A percentile compares a stretch with the other conserved stretches of the same genome.
These are phyloP conservation scores for Dothidotthia symphoricarpi DNA, from an alignment of 2,329 filamentous ascomycete genomes.

Conservation along the genomic window DNA sequence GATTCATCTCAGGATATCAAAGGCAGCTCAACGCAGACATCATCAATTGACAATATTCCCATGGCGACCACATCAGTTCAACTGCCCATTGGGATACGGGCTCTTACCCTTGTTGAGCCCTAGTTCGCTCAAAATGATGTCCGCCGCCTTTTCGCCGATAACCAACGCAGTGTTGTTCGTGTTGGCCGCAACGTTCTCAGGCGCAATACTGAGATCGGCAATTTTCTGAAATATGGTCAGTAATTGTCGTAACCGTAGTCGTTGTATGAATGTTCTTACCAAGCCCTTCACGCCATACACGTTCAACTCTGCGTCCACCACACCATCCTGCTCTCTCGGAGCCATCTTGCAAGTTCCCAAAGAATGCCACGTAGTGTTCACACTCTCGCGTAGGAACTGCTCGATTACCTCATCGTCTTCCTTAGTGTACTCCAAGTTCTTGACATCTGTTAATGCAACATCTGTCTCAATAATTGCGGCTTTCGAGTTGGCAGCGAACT, in stretches of 20 bases:
- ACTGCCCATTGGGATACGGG: too few relatives aligned
- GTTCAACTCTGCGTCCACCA: slow-evolving; percentile 28
- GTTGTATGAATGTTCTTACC: slow-evolving; percentile 16
- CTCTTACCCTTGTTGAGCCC: too few relatives aligned
- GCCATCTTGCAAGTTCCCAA: slow-evolving; percentile 37
- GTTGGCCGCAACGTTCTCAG: slow-evolving; percentile 48
- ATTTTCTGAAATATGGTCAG: slow-evolving; percentile 45
- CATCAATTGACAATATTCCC: too few relatives aligned
- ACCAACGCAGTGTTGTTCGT: slow-evolving; percentile 49
- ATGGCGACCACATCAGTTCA: too few relatives aligned
- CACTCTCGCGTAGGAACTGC: slow-evolving; percentile 41
- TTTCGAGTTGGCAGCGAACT: slow-evolving; percentile 21
- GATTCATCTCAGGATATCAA: too few relatives aligned
- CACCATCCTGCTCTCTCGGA: slow-evolving; percentile 29
- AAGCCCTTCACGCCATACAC: slow-evolving; percentile 29
- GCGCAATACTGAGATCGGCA: slow-evolving; percentile 45
- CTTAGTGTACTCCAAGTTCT: slow-evolving; percentile 23
- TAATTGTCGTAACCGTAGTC: slow-evolving; percentile 30
- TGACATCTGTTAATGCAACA: slow-evolving; percentile 9
- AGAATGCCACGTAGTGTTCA: slow-evolving; percentile 37
- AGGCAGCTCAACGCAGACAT: too few relatives aligned
- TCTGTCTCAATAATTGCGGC: slow-evolving; percentile 14
- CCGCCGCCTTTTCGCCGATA: slow-evolving; percentile 35
- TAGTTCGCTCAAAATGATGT: slow-evolving; percentile 25
- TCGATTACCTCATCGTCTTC: slow-evolving; percentile 42